Base-by-base conservation (phyloP, 83 land plant genomes). In the Picea mariana region DNA sequence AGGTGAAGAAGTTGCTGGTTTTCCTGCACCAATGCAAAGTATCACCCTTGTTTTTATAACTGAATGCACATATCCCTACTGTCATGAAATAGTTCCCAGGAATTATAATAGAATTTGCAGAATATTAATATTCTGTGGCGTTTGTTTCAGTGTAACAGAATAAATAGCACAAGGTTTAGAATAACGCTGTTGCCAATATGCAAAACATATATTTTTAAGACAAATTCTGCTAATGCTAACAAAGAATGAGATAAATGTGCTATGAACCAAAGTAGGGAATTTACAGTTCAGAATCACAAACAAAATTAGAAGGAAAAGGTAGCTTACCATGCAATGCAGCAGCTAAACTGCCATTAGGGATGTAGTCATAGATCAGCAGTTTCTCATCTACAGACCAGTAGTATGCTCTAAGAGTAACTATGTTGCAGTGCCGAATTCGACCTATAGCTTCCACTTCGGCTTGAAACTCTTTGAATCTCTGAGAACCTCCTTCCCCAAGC, bases 321-420 rank as follows among this genome's bases (percentile, higher is more conserved):
- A 13, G 11, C 81, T 86, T 87, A 94, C 98, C 97, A 77, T 94
- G 97, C 26, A 94, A 76, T 47, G 92, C 94, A 59, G 87, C 69
- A 18, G 91, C 84, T 12, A 96, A 84, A 78, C 82, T 90, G 20
- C 99, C 99, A 81, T 88, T 89, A 26, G 94, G 87, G 21, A 94
- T 85, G 86, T 86, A 94, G 80, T 96, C 99, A 78, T 94, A 93
- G 63, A 96, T 86, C 24, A 96, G 88, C 31, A 96, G 87, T 88
- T 96, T 94, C 90, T 96, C 99, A 69, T 94, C 94, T 16, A 78
- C 84, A 38, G 94, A 86, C 93, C 95, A 96, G 80, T 90, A 96
- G 80, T 91, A 96, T 11, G 97, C 97, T 80, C 90, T 83, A 20
- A 92, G 82, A 7, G 84, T 59, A 23, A 94, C 94, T 23, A 96